phyloP scores from a whole-genome alignment of 768 basidiomycete species.

The Epithele typhae region DNA sequence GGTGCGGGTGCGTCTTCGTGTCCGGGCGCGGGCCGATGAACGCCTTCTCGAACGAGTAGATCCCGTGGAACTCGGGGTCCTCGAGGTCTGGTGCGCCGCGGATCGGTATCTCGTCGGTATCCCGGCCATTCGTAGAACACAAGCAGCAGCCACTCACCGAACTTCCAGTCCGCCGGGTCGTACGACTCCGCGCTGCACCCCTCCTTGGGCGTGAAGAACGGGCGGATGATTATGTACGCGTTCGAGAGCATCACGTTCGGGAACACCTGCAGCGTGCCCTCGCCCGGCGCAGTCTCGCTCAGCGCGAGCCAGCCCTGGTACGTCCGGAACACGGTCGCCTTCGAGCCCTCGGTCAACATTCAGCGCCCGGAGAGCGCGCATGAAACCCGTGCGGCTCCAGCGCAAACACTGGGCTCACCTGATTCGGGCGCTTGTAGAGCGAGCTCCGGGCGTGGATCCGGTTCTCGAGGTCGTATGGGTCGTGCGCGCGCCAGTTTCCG shows the following conservation, averaged over 20 bases:
- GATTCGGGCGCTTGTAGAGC: slow-evolving; percentile 54
- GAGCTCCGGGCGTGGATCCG: slow-evolving; percentile 59
- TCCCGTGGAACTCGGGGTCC: slow-evolving; percentile 30
- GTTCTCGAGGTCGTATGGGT: slow-evolving; percentile 59
- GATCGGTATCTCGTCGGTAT: neutral
- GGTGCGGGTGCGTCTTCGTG: slow-evolving; percentile 59
- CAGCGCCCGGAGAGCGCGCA: too few relatives aligned
- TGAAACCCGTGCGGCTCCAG: too few relatives aligned
- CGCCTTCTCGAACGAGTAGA: slow-evolving; percentile 23
- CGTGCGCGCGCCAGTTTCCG: slow-evolving; percentile 61
- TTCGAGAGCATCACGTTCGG: slow-evolving; percentile 64
- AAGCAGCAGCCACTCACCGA: slow-evolving; percentile 5
- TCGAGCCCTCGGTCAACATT: neutral
- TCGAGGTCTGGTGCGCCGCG: slow-evolving; percentile 21
- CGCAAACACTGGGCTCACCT: slow-evolving; percentile 28
- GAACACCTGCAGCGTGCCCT: slow-evolving; percentile 69
- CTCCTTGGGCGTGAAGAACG: slow-evolving; percentile 62
- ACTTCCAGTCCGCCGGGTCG: slow-evolving; percentile 24
- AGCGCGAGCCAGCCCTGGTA: slow-evolving; percentile 80
- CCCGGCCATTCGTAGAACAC: neutral
- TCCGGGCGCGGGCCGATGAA: slow-evolving; percentile 44
- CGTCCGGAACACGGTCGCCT: slow-evolving; percentile 32
- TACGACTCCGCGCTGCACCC: slow-evolving; percentile 25
- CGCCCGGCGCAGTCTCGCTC: slow-evolving; percentile 62
- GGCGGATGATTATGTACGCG: slow-evolving; percentile 68